Conservation (phyloP, 345 rosid species). For the Anacardium occidentale region DNA sequence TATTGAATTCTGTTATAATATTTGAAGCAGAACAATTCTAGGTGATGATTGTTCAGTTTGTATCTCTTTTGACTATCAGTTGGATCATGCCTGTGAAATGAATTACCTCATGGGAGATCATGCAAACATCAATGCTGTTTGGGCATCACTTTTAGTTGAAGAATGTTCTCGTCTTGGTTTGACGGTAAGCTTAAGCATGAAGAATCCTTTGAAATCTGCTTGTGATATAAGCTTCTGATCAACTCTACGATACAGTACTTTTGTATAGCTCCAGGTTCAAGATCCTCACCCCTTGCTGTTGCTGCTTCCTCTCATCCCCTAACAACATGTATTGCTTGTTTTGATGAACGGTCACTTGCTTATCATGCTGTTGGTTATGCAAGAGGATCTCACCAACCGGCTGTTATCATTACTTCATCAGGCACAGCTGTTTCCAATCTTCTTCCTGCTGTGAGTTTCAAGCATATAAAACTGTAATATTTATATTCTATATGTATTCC, state of each 20-base stretch:
- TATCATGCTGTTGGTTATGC: conserved; percentile 94
- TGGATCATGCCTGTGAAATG: conserved; percentile 47
- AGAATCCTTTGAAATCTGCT: conserved; percentile 17
- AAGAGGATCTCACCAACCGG: conserved; percentile 77
- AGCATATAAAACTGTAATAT: not conserved
- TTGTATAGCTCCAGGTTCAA: conserved; percentile 96
- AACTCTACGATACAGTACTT: conserved; percentile 61
- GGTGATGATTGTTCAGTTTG: conserved; percentile 27
- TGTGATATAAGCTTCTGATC: conserved; percentile 35
- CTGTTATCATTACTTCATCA: conserved; percentile 84
- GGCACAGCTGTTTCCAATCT: conserved; percentile 99
- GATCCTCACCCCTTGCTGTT: conserved; percentile 90
- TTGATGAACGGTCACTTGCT: conserved; percentile 92
- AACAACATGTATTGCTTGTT: conserved; percentile 73
- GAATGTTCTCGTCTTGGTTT: conserved; percentile 92
- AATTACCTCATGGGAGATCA: conserved; percentile 39
- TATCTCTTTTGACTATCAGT: conserved; percentile 48
- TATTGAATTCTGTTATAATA: conserved; percentile 9
- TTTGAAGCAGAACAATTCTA: conserved; percentile 1
- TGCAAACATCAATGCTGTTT: conserved; percentile 72
- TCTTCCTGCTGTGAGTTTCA: conserved; percentile 89
- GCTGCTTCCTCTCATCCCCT: conserved; percentile 88
- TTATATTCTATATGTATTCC: not conserved
- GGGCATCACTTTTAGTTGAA: conserved; percentile 88
- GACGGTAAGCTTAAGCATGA: conserved; percentile 52